phyloP scores from a whole-genome alignment of 2,329 filamentous ascomycete genomes.

The Neonectria ditissima region DNA sequence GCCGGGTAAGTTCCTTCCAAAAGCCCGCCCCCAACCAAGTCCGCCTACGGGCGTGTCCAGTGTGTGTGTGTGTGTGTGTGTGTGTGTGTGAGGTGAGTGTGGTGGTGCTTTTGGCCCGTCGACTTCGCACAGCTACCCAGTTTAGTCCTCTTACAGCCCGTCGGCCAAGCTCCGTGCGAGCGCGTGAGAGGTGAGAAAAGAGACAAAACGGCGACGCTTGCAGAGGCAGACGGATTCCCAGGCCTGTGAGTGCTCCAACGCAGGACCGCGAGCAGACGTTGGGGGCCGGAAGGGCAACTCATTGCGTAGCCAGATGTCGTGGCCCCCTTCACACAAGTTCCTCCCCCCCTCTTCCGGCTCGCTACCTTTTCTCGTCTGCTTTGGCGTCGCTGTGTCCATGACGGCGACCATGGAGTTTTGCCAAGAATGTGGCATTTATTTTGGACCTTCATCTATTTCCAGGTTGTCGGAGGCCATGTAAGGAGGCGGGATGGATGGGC shows the following conservation, averaged over 20 bases:
- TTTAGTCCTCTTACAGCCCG: slow-evolving; percentile 26
- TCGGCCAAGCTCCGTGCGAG: slow-evolving; percentile 33
- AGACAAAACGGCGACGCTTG: slow-evolving; percentile 24
- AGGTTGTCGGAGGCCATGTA: not conserved
- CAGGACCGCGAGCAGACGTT: slow-evolving; percentile 19
- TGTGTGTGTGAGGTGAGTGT: no score
- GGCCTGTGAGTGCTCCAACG: slow-evolving; percentile 34
- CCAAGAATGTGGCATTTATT: slow-evolving; percentile 9
- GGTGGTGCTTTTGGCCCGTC: no score
- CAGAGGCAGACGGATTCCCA: slow-evolving; percentile 38
- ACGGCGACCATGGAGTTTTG: slow-evolving; percentile 30
- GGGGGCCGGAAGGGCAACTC: slow-evolving; percentile 24
- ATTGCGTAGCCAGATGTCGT: slow-evolving; percentile 41
- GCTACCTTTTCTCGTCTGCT: slow-evolving; percentile 18
- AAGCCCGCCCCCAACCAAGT: slow-evolving; percentile 18
- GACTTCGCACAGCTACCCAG: slow-evolving; percentile 30
- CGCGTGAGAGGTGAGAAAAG: not conserved
- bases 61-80: no score
- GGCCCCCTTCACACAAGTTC: slow-evolving; percentile 29
- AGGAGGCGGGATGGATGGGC: slow-evolving; percentile 5
- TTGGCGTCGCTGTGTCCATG: slow-evolving; percentile 22
- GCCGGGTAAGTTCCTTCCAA: slow-evolving; percentile 27
- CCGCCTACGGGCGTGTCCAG: not conserved
- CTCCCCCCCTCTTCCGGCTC: slow-evolving; percentile 23
- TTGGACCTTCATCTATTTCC: slow-evolving; percentile 18